phyloP scores from a whole-genome alignment of 2,329 filamentous ascomycete species.

The Colletotrichum lupini region DNA sequence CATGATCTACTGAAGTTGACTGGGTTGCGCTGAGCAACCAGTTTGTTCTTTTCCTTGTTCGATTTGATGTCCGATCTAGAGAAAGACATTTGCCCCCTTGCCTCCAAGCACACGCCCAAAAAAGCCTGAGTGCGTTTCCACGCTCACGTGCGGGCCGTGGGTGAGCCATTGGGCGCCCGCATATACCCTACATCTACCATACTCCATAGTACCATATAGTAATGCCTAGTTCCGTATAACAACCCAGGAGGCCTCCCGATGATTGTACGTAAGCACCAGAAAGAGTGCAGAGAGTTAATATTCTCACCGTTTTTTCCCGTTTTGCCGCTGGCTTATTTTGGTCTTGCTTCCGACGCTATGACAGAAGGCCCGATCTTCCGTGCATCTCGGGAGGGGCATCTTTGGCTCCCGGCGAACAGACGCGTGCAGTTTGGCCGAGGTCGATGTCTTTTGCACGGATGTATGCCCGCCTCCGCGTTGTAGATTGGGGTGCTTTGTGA shows the following conservation, averaged over 20 bases:
- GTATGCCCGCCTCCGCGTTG: neutral
- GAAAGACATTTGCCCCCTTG: neutral
- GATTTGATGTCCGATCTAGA: neutral
- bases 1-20: constrained; percentile 74
- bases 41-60: neutral
- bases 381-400: neutral
- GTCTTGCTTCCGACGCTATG: neutral
- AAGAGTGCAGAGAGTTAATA: too few relatives aligned
- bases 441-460: neutral
- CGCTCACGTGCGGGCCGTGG: neutral
- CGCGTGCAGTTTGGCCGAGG: neutral
- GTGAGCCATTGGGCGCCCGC: too few relatives aligned
- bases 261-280: neutral
- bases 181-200: neutral
- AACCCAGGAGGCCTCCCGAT: neutral
- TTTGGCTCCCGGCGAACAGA: neutral
- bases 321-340: neutral
- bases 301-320: neutral
- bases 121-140: neutral
- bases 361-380: neutral
- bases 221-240: neutral
- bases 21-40: constrained; percentile 43
- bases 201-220: neutral
- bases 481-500: neutral
- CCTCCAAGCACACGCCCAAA: neutral